A percentile compares a stretch with the other conserved stretches of the same genome.
Conservation (phyloP, 257 asterid species). For the Eustoma russellianum region DNA sequence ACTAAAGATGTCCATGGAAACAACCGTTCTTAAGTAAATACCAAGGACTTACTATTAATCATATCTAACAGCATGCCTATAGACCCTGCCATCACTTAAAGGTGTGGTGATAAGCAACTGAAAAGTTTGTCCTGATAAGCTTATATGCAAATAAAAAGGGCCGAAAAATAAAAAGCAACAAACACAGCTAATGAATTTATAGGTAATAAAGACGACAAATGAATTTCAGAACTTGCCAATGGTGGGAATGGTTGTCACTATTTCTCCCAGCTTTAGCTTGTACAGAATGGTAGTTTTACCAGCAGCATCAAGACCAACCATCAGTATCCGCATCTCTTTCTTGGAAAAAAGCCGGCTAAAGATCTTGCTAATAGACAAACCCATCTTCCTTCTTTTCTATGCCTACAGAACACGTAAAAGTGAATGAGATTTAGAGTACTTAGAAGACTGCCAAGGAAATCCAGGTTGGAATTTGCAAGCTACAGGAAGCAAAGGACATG, state of each 20-base stretch:
- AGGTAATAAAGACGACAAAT: neutral
- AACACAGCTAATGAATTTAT: neutral
- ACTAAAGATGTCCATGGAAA: too few species aligned
- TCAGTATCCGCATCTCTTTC: conserved; percentile 75
- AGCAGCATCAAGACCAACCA: conserved; percentile 87
- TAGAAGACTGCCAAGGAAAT: too few species aligned
- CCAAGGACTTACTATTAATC: too few species aligned
- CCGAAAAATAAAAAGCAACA: neutral
- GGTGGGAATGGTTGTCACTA: conserved; percentile 70
- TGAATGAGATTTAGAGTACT: neutral
- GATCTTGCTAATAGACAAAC: conserved; percentile 72
- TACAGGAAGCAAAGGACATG: too few species aligned
- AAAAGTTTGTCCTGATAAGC: too few species aligned
- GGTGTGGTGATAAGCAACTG: too few species aligned
- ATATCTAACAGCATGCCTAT: too few species aligned
- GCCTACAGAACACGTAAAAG: conserved; percentile 6
- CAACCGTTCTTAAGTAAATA: too few species aligned
- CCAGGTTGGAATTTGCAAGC: too few species aligned
- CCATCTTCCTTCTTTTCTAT: conserved; percentile 35
- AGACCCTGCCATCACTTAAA: too few species aligned
- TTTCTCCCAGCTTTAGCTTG: conserved; percentile 79
- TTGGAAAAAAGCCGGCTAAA: conserved; percentile 70
- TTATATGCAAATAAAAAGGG: neutral
- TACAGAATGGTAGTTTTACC: conserved; percentile 81
- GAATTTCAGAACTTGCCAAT: conserved; percentile 33